A percentile compares a stretch with the other conserved stretches of the same genome.
Conservation (phyloP, 768 basidiomycete species). For the Rhizopogon roseolus region DNA sequence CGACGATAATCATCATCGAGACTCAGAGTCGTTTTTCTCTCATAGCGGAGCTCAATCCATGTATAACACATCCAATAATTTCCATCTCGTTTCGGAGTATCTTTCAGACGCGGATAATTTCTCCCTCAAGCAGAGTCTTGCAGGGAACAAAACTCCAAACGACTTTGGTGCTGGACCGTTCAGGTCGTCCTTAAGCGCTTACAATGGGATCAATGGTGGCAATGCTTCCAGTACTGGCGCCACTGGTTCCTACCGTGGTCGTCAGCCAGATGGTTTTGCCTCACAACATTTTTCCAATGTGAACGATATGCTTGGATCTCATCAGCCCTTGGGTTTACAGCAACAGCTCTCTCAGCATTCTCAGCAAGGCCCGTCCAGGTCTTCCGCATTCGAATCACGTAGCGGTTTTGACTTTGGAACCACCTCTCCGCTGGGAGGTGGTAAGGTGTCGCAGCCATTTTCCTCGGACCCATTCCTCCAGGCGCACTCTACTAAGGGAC, state of each 20-base stretch:
- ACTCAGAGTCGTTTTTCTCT: slow-evolving; percentile 24
- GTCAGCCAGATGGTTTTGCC: slow-evolving; percentile 27
- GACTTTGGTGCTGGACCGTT: slow-evolving; percentile 32
- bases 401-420: slow-evolving; percentile 28
- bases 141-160: slow-evolving; percentile 23
- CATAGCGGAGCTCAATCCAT: slow-evolving; percentile 31
- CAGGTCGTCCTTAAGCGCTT: slow-evolving; percentile 31
- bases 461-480: slow-evolving; percentile 27
- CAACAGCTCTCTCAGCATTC: slow-evolving; percentile 30
- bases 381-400: slow-evolving; percentile 22
- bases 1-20: slow-evolving; percentile 27
- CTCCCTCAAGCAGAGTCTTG: slow-evolving; percentile 26
- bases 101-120: slow-evolving; percentile 27
- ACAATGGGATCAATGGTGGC: slow-evolving; percentile 20
- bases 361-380: slow-evolving; percentile 23
- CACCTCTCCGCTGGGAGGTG: slow-evolving; percentile 16
- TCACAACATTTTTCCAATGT: slow-evolving; percentile 21
- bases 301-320: slow-evolving; percentile 20
- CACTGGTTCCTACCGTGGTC: slow-evolving; percentile 30
- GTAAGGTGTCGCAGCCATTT: slow-evolving; percentile 27
- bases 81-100: slow-evolving; percentile 29
- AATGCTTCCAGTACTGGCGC: slow-evolving; percentile 19
- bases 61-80: slow-evolving; percentile 37
- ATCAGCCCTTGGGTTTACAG: slow-evolving; percentile 23
- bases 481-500: slow-evolving; percentile 22